Evolutionary conservation across 495 filamentous ascomycete genomes (phyloP), one percentile per base, ranked within the genome.

Genomic region (Choiromyces venosus): DNA sequence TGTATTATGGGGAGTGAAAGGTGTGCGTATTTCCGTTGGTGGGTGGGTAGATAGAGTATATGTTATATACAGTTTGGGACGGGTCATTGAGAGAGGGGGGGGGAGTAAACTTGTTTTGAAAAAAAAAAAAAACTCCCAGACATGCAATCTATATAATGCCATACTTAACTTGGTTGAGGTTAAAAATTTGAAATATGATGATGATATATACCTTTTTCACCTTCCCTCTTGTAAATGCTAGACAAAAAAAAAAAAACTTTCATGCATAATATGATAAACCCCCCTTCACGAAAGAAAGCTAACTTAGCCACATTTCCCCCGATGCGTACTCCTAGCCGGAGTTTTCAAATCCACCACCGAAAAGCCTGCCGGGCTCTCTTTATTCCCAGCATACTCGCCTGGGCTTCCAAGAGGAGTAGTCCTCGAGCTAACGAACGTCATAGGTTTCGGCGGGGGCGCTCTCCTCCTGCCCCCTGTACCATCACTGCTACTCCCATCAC

Each of bases 401-500:
- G 69, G 68, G n/a, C 75, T 77, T 35, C 52, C 38, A 6, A 73
- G 10, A 0, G 75, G 46, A 7, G 52, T 66, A 25, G 33, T 36
- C 56, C 75, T 76, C 7, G 69, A 70, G n/a, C 33, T 69, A 33
- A 70, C 69, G 52, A 70, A 77, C 21, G 70, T 73, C 75, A 77
- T 77, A 19, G 74, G 74, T 39, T 73, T 73, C 40, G 75, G 75
- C 6, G 52, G 70, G 2, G 33, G 42, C 16, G 40, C 72, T 40
- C 68, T 36, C 42, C 74, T 46, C 66, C 64, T 76, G 35, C 52
- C 52, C 40, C 29, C 21, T 70, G n/a, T n/a, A n/a, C 75, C n/a
- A 35, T 36, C 74, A 8, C 40, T n/a, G 52, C 46, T 21, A 61
- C 33, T 16, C n/a, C 52, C 25, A 25, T 61, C 52, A 61, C 25